Evolutionary conservation across 371 early-diverging fungal species (phyloP).

Genomic region (Rhizopus sp.): DNA sequence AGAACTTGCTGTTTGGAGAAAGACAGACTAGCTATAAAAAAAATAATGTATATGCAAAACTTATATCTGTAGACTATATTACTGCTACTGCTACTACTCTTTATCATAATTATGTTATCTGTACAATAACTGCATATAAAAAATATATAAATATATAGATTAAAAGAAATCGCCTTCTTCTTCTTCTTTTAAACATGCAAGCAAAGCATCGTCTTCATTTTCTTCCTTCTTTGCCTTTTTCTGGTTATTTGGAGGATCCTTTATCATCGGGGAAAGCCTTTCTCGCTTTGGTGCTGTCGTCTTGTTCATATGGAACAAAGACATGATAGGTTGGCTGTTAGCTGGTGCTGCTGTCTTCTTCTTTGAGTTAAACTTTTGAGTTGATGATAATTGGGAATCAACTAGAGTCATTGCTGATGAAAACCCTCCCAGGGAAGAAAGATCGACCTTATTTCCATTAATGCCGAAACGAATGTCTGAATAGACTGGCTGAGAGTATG

Average conservation of each 20-base stretch:
- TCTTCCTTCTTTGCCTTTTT: too few species aligned
- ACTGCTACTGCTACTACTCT: too few species aligned
- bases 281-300: background rate
- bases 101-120: background rate
- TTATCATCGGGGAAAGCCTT: background rate
- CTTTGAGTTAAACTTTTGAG: background rate
- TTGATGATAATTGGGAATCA: background rate
- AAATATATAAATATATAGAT: too few species aligned
- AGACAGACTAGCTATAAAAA: background rate
- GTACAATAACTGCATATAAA: background rate
- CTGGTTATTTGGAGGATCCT: too few species aligned
- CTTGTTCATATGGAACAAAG: background rate
- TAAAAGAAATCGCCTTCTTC: background rate
- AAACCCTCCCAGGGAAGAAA: background rate
- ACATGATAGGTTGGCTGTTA: conserved; percentile 6
- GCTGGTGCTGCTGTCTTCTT: background rate
- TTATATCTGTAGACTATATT: background rate
- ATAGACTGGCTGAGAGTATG: background rate
- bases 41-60: too few species aligned
- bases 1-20: conserved; percentile 32
- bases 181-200: too few species aligned
- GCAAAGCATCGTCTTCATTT: too few species aligned
- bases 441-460: conserved; percentile 1
- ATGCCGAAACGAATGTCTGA: background rate
- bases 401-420: background rate